Percentiles rank a stretch among this genome's conserved stretches.
These are phyloP conservation scores for Aspergillus japonicus DNA, from an alignment of 2,329 filamentous ascomycete species.

Conservation along the genomic window DNA sequence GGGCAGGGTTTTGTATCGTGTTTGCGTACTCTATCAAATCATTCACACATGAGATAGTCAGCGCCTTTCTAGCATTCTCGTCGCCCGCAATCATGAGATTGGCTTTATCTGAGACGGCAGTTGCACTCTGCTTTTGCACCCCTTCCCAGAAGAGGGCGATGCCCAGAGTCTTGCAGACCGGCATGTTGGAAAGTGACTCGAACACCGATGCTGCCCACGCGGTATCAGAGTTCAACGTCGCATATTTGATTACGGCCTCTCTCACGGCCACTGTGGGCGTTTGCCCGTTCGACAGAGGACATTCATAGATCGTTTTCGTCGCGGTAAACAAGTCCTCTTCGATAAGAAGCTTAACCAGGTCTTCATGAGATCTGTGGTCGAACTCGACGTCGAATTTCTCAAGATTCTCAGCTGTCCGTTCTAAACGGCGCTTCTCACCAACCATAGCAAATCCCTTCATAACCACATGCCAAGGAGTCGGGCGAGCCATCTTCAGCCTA, in stretches of 20 bases:
- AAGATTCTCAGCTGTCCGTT: conserved; percentile 54
- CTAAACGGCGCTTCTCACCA: conserved; percentile 61
- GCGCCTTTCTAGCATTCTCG: conserved; percentile 47
- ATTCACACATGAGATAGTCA: conserved; percentile 75
- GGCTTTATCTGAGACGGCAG: conserved; percentile 73
- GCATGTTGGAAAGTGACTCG: conserved; percentile 43
- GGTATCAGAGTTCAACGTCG: conserved; percentile 57
- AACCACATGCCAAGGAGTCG: conserved; percentile 50
- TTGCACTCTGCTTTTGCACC: conserved; percentile 66
- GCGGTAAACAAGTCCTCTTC: conserved; percentile 56
- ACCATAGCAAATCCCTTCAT: conserved; percentile 60
- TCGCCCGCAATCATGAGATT: conserved; percentile 58
- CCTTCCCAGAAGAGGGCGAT: conserved; percentile 74
- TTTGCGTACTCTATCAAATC: conserved; percentile 70
- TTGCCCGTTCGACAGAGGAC: conserved; percentile 46
- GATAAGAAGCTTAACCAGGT: conserved; percentile 64
- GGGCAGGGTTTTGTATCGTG: conserved; percentile 65
- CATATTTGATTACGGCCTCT: conserved; percentile 59
- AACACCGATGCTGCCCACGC: conserved; percentile 65
- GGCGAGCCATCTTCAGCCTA: conserved; percentile 29
- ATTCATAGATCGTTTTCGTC: conserved; percentile 67
- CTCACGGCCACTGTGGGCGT: conserved; percentile 51
- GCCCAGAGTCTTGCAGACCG: conserved; percentile 65
- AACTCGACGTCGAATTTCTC: conserved; percentile 53
- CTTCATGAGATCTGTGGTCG: conserved; percentile 41